phyloP scores from a whole-genome alignment of 371 early-diverging fungal genomes.

The Umbelopsis sp. region DNA sequence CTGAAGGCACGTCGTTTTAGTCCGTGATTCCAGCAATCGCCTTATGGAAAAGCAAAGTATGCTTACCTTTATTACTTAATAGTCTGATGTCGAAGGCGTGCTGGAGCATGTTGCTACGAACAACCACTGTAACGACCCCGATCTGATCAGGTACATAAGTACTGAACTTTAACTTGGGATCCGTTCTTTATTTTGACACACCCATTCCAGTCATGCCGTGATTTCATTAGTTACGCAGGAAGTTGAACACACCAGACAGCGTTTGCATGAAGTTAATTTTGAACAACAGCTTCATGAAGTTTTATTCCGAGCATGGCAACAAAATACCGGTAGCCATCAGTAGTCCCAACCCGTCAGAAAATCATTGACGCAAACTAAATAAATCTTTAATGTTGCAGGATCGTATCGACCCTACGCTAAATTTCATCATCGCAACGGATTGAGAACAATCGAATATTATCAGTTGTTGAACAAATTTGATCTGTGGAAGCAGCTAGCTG shows the following conservation, averaged over 20 bases:
- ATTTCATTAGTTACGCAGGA: not conserved
- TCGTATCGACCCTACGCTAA: not conserved
- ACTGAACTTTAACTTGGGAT: not conserved
- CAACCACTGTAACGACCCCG: not conserved
- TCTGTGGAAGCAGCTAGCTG: not conserved
- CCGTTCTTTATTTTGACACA: not conserved
- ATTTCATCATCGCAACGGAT: constrained; percentile 10
- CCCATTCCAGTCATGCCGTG: not conserved
- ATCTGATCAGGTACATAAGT: not conserved
- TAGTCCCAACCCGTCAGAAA: not conserved
- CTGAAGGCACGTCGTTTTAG: not conserved
- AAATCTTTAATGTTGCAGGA: not conserved
- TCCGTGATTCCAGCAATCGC: too few relatives aligned
- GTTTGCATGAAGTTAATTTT: not conserved
- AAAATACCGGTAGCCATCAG: not conserved
- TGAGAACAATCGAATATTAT: not conserved
- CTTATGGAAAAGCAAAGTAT: too few relatives aligned
- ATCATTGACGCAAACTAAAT: not conserved
- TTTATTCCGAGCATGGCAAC: constrained; percentile 8
- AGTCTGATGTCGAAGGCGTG: constrained; percentile 10
- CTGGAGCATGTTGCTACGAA: not conserved
- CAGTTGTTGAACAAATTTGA: not conserved
- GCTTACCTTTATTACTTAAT: not conserved
- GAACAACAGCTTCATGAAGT: not conserved
- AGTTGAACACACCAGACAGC: not conserved